Evolutionary conservation across 768 basidiomycete genomes (phyloP), one percentile per base, ranked within the genome.

Genomic region (Tulasnella sp.): DNA sequence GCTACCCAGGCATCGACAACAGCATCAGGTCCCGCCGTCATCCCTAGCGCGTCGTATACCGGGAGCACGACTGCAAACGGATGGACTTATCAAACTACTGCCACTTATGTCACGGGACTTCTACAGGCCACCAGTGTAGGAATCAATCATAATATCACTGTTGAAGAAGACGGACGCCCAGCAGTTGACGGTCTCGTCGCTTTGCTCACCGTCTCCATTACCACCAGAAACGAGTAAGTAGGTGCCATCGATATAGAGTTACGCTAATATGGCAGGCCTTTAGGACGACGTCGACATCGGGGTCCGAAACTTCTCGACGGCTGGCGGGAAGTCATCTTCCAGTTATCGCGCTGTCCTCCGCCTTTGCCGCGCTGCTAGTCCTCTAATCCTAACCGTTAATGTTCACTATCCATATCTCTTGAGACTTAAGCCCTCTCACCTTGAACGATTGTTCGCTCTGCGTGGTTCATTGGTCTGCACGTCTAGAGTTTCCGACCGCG

Each of bases 181-280:
- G 90, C 94, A 1, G 88, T 92, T 0, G 97, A 98, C 84, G 97
- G 96, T 1, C 87, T 95, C 16, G 93, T 97, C 4, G 95, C 94
- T 0, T 87, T 98, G 1, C 82, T 97, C 82, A 91, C 91, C 0
- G 92, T 96, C 73, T 69, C 64, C 3, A 69, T 69, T 37, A 69
- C 64, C 31, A 31, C 64, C 90, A 89, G 83, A 92, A 69, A 69
- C 31, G 64, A 37, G 64, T 69, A 16, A 16, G 64, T 69, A 6
- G 3, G 12, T 22, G 3, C 31, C 64, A 16, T 12, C 34, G 14
- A 5, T 69, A 31, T 1, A 28, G 11, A 18, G 7, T 69, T 37
- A 28, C 9, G 64, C 64, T 69, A 37, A 69, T 8, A 69, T 69
- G 8, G 6, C 28, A 28, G 31, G 64, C 20, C 12, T 37, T n/a